phyloP scores from a whole-genome alignment of 2,329 filamentous ascomycete species.

The Claviceps arundinis region DNA sequence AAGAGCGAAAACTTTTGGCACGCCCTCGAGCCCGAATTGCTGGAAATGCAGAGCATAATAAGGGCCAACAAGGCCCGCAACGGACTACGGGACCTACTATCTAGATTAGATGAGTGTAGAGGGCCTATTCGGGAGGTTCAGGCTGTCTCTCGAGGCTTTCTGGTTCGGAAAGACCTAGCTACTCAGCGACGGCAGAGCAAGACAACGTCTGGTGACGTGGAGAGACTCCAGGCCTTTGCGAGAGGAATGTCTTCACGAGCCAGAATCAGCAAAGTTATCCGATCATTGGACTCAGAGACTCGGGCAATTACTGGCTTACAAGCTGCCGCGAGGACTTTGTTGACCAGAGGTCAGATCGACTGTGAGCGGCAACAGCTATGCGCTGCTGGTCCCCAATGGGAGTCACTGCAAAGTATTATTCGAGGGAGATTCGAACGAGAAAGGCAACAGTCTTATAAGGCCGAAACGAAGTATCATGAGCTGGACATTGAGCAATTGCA shows the following conservation, averaged over 20 bases:
- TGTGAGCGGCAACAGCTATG: conserved; percentile 37
- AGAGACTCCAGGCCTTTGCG: conserved; percentile 50
- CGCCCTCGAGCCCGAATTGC: conserved; percentile 55
- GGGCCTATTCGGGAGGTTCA: conserved; percentile 54
- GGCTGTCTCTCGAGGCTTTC: conserved; percentile 51
- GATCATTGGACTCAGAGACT: conserved; percentile 37
- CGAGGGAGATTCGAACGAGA: conserved; percentile 37
- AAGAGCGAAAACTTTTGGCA: conserved; percentile 56
- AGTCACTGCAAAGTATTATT: conserved; percentile 25
- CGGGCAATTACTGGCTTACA: conserved; percentile 44
- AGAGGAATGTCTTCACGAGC: conserved; percentile 53
- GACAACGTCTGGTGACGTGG: conserved; percentile 36
- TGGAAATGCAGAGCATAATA: conserved; percentile 72
- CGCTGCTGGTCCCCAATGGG: conserved; percentile 35
- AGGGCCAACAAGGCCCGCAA: conserved; percentile 52
- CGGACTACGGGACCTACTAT: conserved; percentile 41
- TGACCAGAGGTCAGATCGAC: conserved; percentile 41
- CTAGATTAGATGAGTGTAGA: conserved; percentile 47
- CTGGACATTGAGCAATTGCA: conserved; percentile 35
- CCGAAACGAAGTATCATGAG: conserved; percentile 33
- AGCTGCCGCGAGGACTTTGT: conserved; percentile 50
- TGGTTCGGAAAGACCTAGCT: conserved; percentile 44
- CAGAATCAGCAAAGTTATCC: conserved; percentile 39
- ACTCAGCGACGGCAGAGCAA: conserved; percentile 43
- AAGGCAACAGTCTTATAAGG: conserved; percentile 28